Percentiles rank a stretch among this genome's conserved stretches.
phyloP scores from a whole-genome alignment of 306 rosid genomes.

The Abrus precatorius region DNA sequence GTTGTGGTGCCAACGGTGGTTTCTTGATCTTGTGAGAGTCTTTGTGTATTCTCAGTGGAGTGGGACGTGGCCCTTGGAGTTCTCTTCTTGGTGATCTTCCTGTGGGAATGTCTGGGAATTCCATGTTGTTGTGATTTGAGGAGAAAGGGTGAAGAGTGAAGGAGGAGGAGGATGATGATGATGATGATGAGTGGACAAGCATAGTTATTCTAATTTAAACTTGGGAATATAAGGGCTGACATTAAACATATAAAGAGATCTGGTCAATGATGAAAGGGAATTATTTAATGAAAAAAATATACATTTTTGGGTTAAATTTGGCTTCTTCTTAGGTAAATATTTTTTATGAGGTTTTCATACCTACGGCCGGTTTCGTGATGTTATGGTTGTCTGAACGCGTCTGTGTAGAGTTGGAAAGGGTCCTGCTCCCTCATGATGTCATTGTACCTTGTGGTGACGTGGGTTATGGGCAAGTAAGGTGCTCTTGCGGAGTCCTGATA shows the following conservation, averaged over 20 bases:
- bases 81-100: slow-evolving; percentile 76
- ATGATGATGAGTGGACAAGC: slow-evolving; percentile 19
- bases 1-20: slow-evolving; percentile 69
- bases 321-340: slow-evolving; percentile 38
- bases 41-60: slow-evolving; percentile 71
- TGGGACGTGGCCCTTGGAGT: slow-evolving; percentile 85
- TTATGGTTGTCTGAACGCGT: slow-evolving; percentile 63
- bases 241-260: slow-evolving; percentile 48
- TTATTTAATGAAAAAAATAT: slow-evolving; percentile 20
- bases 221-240: slow-evolving; percentile 43
- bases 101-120: slow-evolving; percentile 42
- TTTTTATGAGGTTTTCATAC: slow-evolving; percentile 23
- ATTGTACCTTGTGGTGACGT: slow-evolving; percentile 30
- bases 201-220: slow-evolving; percentile 24
- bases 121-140: slow-evolving; percentile 35
- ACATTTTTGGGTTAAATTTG: slow-evolving; percentile 43
- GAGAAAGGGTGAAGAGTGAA: background rate
- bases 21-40: slow-evolving; percentile 84
- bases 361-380: slow-evolving; percentile 69
- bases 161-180: too few species aligned
- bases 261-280: slow-evolving; percentile 55
- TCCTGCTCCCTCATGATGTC: slow-evolving; percentile 40
- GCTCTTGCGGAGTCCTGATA: background rate
- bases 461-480: slow-evolving; percentile 5
- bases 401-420: slow-evolving; percentile 51